Base-by-base conservation (phyloP, 2,329 filamentous ascomycete species). In the Trichoderma simmonsii region DNA sequence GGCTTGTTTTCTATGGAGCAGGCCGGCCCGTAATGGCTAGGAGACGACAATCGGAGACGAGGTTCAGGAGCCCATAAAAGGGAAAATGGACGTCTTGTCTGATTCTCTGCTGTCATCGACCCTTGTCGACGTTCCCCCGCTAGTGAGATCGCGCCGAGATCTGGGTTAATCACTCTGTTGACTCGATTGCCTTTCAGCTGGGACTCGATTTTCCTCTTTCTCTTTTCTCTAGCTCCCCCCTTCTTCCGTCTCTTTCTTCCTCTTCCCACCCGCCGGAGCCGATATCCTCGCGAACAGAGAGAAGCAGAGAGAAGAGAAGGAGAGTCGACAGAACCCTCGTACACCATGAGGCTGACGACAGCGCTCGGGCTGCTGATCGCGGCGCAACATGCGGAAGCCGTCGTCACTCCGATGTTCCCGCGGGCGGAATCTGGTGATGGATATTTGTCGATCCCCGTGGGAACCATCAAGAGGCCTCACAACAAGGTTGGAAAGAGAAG, bases 361-460 rank as follows among this genome's bases (percentile, higher is more conserved):
- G 66, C 73, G 24, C 60, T 73, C 54, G 62, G 74, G n/a, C 64
- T 73, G 61, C 54, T 76, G 24, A 63, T 76, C 34, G 72, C 71
- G 39, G 39, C 63, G 54, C 59, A 72, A 34, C 48, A 34, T 28
- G 26, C 51, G 24, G 66, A 70, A 57, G 66, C 71, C 2, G 73
- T 61, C 2, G 73, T 69, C 26, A 15, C 73, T 11, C 36, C 59
- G 26, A 34, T 39, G 28, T 78, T 82, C 70, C 76, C 79, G 24
- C 74, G 78, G 70, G 79, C 79, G 9, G 74, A 77, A 24, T 39
- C 72, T 15, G 82, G 82, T 24, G 76, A 82, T 65, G 82, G 82
- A 15, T 84, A 78, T 70, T 75, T 84, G 15, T 78, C 80, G 4
- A 74, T 84, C 56, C 80, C 81, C 18, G 77, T 84, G 7, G 79